These are phyloP conservation scores for Paraphaeosphaeria sporulosa DNA, from an alignment of 2,329 filamentous ascomycete genomes.

Conservation along the genomic window DNA sequence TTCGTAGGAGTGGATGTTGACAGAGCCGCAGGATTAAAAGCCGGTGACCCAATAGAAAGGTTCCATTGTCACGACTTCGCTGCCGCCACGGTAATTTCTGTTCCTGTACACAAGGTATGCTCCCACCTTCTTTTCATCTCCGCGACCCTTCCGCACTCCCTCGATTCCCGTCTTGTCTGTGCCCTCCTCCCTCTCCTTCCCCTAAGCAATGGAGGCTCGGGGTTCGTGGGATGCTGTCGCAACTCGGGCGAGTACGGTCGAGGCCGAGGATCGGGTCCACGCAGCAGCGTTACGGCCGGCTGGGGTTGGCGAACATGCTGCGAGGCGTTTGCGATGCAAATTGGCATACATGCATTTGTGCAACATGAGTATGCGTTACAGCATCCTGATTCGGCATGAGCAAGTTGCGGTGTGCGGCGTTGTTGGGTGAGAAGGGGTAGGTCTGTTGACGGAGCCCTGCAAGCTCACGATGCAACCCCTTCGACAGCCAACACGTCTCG, in stretches of 20 bases:
- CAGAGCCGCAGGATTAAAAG: constrained; percentile 32
- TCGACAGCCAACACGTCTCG: neutral
- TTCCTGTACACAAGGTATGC: constrained; percentile 44
- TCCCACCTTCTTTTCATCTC: constrained; percentile 11
- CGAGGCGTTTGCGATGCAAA: neutral
- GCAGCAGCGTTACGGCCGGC: neutral
- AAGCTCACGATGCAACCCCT: constrained; percentile 1
- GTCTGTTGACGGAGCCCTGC: neutral
- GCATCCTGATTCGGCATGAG: constrained; percentile 1
- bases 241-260: neutral
- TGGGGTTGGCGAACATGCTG: neutral
- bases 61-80: constrained; percentile 37
- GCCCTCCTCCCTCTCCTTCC: neutral
- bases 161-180: neutral
- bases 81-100: constrained; percentile 32
- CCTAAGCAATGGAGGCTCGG: neutral
- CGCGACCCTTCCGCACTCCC: constrained; percentile 6
- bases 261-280: neutral
- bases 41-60: constrained; percentile 41
- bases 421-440: constrained; percentile 6
- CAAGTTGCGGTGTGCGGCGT: neutral
- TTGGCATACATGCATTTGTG: neutral
- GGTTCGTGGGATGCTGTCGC: neutral
- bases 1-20: constrained; percentile 16
- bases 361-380: neutral